Evolutionary conservation across 352 stramenopile species (phyloP), one percentile per base, ranked within the genome.

Genomic region (Chrysophaeum taylorii): DNA sequence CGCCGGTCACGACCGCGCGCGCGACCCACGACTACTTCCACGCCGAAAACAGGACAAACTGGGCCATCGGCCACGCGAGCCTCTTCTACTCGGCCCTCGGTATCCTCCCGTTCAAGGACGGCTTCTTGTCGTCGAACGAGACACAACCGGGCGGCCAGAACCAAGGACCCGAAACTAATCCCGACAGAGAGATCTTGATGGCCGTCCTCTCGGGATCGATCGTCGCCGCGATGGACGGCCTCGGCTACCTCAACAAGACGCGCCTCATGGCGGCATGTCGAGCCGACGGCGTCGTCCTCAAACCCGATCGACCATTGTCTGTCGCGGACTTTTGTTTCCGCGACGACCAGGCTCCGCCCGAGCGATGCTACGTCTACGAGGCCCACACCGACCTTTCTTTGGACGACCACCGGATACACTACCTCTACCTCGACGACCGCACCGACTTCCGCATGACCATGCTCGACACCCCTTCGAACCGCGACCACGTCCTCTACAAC

Each of bases 1-100:
- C 39, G 9, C n/a, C 60, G 27, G 60, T 67, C 4, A 67, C 60
- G 60, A 67, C 39, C 23, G 45, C 45, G 23, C 60, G 60, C 15
- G 60, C 60, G n/a, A 67, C 60, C 16, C 29, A 62, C 52, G 52
- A 62, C 52, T 62, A 62, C 52, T 62, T 62, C 52, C 52, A 62
- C 52, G 52, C 29, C 7, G 52, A 7, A 16, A 35, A 62, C 38
- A 29, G 52, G 16, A 16, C 7, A 16, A 62, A 62, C 52, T 62
- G 52, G 52, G 29, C 52, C 7, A 62, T 62, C 18, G 52, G 52
- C 7, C 52, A 62, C 16, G 38, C 52, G 7, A 35, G 29, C 16
- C 35, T 62, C 29, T 35, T 62, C 52, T 39, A 39, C 16, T 35
- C 35, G 29, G 52, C 52, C 16, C 60, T 67, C 27, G 60, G 60